Evolutionary conservation across 257 asterid species (phyloP).

Genomic region (Prunella vulgaris): DNA sequence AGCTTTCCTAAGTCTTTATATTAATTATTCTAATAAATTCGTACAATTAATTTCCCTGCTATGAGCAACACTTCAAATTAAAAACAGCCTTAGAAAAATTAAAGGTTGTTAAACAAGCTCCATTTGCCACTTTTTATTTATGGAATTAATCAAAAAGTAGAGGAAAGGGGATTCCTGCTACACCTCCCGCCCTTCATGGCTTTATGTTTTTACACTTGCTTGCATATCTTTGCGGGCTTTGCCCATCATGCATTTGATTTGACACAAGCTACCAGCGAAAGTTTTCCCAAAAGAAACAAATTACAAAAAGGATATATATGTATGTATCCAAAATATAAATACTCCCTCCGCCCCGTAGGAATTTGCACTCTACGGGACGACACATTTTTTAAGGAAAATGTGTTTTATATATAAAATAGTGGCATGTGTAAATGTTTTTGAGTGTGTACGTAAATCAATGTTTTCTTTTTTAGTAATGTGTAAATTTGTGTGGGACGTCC

Average conservation of each 20-base stretch:
- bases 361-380: no score
- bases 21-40: conserved; percentile 30
- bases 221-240: conserved; percentile 13
- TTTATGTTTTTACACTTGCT: conserved; percentile 15
- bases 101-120: conserved; percentile 19
- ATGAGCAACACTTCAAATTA: conserved; percentile 17
- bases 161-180: conserved; percentile 42
- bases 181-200: conserved; percentile 34
- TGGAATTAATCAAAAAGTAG: conserved; percentile 30
- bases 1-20: conserved; percentile 36
- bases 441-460: no score
- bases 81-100: conserved; percentile 30
- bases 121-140: conserved; percentile 35
- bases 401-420: no score
- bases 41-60: no score
- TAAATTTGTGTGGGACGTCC: no score
- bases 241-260: conserved; percentile 22
- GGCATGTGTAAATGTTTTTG: no score
- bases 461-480: no score
- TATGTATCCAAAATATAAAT: not conserved
- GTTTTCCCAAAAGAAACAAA: conserved; percentile 2
- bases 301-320: not conserved
- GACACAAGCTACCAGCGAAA: conserved; percentile 10
- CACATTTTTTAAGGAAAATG: no score
- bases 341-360: no score